Conservation (phyloP, 1,284 basidiomycete species). For the Filobasidium uniguttulatum region DNA sequence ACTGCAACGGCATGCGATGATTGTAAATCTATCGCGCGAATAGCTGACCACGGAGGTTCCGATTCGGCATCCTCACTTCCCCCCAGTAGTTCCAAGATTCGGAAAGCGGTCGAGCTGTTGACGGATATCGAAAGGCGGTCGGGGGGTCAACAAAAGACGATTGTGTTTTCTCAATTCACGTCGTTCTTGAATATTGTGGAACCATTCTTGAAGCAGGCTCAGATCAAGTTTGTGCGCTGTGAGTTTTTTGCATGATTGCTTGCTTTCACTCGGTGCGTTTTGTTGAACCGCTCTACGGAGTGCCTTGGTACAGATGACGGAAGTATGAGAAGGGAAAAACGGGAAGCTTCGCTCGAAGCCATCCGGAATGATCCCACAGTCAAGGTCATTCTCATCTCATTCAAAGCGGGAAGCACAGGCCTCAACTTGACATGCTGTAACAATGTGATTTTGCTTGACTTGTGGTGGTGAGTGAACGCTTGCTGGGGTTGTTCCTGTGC, state of each 20-base stretch:
- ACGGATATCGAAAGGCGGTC: conserved; percentile 51
- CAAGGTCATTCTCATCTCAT: conserved; percentile 79
- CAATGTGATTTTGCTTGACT: conserved; percentile 78
- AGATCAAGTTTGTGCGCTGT: conserved; percentile 71
- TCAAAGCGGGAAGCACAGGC: conserved; percentile 90
- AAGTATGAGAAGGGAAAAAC: conserved; percentile 59
- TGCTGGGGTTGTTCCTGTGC: not conserved
- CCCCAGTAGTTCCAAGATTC: conserved; percentile 73
- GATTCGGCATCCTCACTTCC: conserved; percentile 33
- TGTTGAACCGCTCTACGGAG: not conserved
- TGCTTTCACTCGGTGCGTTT: not conserved
- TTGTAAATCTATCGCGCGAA: conserved; percentile 36
- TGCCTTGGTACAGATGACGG: conserved; percentile 57
- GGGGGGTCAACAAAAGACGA: conserved; percentile 64
- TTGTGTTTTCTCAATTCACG: conserved; percentile 67
- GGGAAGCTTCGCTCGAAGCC: conserved; percentile 56
- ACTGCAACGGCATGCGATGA: conserved; percentile 44
- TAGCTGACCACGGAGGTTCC: conserved; percentile 12
- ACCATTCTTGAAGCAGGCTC: conserved; percentile 56
- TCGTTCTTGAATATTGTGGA: conserved; percentile 76
- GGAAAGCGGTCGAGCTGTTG: conserved; percentile 64
- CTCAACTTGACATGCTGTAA: conserved; percentile 90
- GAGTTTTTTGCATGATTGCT: no score
- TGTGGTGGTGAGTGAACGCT: conserved; percentile 62
- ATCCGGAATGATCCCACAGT: conserved; percentile 52